Evolutionary conservation across 2,329 filamentous ascomycete species (phyloP).

Genomic region (Capronia epimyces): DNA sequence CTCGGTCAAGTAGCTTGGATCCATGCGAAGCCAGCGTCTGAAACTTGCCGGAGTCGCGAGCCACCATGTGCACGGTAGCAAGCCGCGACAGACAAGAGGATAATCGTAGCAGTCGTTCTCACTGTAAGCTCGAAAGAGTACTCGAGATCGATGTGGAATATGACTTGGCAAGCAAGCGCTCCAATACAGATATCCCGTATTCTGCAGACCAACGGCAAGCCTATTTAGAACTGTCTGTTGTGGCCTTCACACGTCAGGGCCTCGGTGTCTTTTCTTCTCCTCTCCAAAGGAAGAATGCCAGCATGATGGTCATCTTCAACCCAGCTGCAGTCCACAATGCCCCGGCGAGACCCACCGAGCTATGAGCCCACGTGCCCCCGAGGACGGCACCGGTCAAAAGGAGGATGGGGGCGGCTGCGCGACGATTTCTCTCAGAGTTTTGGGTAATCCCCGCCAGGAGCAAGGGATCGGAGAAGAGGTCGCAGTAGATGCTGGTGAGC

Average conservation of each 20-base stretch:
- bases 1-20: too few relatives aligned
- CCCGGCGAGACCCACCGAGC: conserved; percentile 46
- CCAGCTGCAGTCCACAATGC: conserved; percentile 56
- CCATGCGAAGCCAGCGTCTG: too few relatives aligned
- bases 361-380: conserved; percentile 53
- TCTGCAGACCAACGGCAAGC: too few relatives aligned
- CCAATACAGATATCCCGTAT: too few relatives aligned
- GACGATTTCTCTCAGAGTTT: conserved; percentile 51
- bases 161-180: too few relatives aligned
- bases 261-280: conserved; percentile 33
- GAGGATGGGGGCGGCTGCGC: conserved; percentile 47
- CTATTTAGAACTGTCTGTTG: neutral
- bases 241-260: neutral
- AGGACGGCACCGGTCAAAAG: conserved; percentile 51
- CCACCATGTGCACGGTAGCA: too few relatives aligned
- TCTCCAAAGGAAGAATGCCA: conserved; percentile 59
- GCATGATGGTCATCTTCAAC: conserved; percentile 53
- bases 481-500: conserved; percentile 75
- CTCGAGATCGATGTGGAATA: too few relatives aligned
- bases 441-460: conserved; percentile 37
- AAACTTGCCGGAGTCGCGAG: too few relatives aligned
- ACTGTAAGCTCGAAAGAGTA: too few relatives aligned
- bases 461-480: conserved; percentile 63
- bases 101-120: too few relatives aligned
- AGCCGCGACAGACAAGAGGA: too few relatives aligned